Base-by-base conservation (phyloP, 257 asterid species). In the Nicotiana noctiflora region DNA sequence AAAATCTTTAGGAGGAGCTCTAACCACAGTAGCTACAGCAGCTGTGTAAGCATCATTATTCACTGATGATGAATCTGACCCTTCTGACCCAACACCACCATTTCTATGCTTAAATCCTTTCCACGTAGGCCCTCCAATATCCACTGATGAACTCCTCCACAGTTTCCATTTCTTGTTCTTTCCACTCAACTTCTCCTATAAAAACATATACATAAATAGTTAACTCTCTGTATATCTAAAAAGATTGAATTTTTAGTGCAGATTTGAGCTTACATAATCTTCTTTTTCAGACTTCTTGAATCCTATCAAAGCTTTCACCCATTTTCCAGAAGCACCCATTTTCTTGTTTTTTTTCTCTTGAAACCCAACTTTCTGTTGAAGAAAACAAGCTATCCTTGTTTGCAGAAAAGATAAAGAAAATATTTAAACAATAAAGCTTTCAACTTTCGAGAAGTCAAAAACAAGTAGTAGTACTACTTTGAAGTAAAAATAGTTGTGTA, bases 301-400 rank as follows among this genome's bases (percentile, higher is more conserved):
- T 21, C 98, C 98, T 57, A 92, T 88, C 85, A 94, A 65, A 12
- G 94, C 90, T 85, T 93, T 94, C 34, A 94, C 92, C 98, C 98
- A 94, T 85, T 91, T 94, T 65, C 94, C 97, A 8, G 98, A 93
- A 89, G 93, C 90, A 81, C 97, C 96, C 98, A 93, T 94, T 86
- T 46, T 81, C 62, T 74, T 60, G 62, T 74, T 82, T 8, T 51
- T 85, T 82, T 61, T 80, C n/a, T n/a, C n/a, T 46, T 14, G 49
- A 68, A 25, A 12, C 56, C 83, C 82, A 80, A 75, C 66, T 52
- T 65, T 64, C 74, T 51, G 25, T 49, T 18, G 34, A 40, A 40
- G n/a, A 49, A 55, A 13, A 9, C 52, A 80, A 14, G 40, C 49
- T 37, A 37, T 6, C 2, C 25, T n/a, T n/a, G 62, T n/a, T 60